A percentile compares a stretch with the other conserved stretches of the same genome.
These are phyloP conservation scores for Sinapis alba DNA, from an alignment of 441 rosid genomes.

Conservation along the genomic window DNA sequence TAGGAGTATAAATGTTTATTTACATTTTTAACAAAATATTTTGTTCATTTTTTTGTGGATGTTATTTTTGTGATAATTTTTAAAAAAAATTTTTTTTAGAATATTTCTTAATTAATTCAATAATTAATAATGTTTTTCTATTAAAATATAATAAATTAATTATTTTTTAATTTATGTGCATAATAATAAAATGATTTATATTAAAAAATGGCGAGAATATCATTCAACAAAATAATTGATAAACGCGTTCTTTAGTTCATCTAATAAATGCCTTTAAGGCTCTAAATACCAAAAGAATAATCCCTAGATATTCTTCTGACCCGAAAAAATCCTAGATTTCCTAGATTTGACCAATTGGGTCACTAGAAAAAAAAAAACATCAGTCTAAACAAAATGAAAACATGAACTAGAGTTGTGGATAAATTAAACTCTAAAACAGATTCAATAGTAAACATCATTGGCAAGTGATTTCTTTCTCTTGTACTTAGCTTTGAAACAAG, in stretches of 20 bases:
- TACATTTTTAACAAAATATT: too few species aligned
- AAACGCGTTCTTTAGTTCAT: neutral
- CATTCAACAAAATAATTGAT: constrained; percentile 11
- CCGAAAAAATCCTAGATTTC: neutral
- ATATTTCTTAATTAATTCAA: too few species aligned
- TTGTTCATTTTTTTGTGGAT: too few species aligned
- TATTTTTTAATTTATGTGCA: too few species aligned
- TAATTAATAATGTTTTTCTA: too few species aligned
- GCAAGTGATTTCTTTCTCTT: constrained; percentile 54
- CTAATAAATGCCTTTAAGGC: neutral
- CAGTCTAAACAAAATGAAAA: neutral
- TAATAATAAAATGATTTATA: too few species aligned
- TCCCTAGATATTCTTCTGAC: constrained; percentile 11
- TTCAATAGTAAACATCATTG: constrained; percentile 2
- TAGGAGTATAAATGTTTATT: too few species aligned
- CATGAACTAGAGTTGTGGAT: constrained; percentile 4
- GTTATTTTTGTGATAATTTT: too few species aligned
- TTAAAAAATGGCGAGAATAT: too few species aligned
- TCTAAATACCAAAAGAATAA: neutral
- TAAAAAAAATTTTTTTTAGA: too few species aligned
- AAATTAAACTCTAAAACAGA: neutral
- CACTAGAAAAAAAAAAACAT: neutral
- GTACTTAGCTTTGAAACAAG: constrained; percentile 85
- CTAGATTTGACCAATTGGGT: constrained; percentile 24
- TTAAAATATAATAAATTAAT: too few species aligned